Evolutionary conservation across 306 rosid species (phyloP), one percentile per base, ranked within the genome.

Genomic region (Herpetospermum pedunculosum): DNA sequence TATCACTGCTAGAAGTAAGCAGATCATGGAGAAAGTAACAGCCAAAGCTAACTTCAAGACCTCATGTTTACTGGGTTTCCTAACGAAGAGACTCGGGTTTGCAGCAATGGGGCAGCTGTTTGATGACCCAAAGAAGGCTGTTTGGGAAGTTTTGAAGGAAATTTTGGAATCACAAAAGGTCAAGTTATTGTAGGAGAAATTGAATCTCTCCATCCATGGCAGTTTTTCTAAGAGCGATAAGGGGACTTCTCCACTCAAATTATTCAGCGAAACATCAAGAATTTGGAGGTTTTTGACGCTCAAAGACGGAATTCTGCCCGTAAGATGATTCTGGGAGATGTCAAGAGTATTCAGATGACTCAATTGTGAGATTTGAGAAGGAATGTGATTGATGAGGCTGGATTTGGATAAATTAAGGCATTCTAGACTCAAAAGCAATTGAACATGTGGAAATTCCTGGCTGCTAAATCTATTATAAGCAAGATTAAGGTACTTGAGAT

Each of bases 21-120:
- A 91, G 63, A 86, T 74, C 99, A 95, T 78, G 38, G 92, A 83
- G 79, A 95, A 46, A 57, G 93, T 82, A 70, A 95, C 76, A 60
- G 64, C 96, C 79, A 92, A 62, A 74, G 99, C 99, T 55, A 95
- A 84, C 81, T 82, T 85, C 80, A 87, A 85, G 43, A 86, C 90
- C 67, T 60, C 86, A 26, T 82, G 92, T 28, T 72, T 74, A 26
- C 48, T 55, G 40, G 77, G 80, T 81, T 52, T 83, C 72, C 86
- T 80, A 40, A 72, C 74, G 73, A 95, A 82, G 34, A 88, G 81
- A 58, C 28, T 44, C 0, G 97, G 96, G 40, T 95, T 87, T n/a
- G 90, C 99, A 62, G 99, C 96, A 60, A 95, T 80, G n/a, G 99
- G 99, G 59, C 99, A 95, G 77, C 86, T 88, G 82, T 82, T 84